phyloP scores from a whole-genome alignment of 2,329 filamentous ascomycete genomes.

The Ascochyta lentis region DNA sequence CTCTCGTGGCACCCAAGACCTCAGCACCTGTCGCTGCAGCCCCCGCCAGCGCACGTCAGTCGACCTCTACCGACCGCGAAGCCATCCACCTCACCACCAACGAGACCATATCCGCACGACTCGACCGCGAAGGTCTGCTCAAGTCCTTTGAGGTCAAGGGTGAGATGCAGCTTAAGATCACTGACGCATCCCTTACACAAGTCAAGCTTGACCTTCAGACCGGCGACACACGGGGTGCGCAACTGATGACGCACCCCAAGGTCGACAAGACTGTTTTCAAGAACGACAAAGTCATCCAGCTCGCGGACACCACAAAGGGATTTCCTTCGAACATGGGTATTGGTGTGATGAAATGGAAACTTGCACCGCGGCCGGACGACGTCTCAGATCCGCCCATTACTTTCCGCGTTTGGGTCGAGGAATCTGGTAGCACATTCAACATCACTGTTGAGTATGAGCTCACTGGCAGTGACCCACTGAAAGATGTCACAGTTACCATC shows the following conservation, averaged over 20 bases:
- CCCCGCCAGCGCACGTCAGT: constrained; percentile 61
- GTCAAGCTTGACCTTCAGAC: constrained; percentile 83
- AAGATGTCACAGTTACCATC: constrained; percentile 85
- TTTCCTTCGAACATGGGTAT: constrained; percentile 96
- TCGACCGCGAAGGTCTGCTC: constrained; percentile 85
- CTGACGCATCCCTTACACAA: constrained; percentile 87
- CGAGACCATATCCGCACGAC: constrained; percentile 87
- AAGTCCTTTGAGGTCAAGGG: constrained; percentile 90
- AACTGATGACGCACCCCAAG: constrained; percentile 95
- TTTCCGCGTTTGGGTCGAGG: constrained; percentile 98
- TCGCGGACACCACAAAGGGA: constrained; percentile 84
- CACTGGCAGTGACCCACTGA: constrained; percentile 77
- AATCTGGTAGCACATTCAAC: constrained; percentile 80
- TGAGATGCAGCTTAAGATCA: constrained; percentile 88
- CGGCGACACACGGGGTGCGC: constrained; percentile 79
- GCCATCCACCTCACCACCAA: constrained; percentile 87
- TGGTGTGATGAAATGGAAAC: constrained; percentile 91
- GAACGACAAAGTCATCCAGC: constrained; percentile 81
- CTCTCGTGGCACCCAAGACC: constrained; percentile 68
- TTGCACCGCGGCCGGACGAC: constrained; percentile 80
- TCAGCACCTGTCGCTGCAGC: constrained; percentile 60
- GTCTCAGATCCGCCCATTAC: constrained; percentile 84
- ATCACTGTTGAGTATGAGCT: constrained; percentile 97
- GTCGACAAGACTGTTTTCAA: constrained; percentile 91
- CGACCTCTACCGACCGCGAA: constrained; percentile 77